These are phyloP conservation scores for Hanseniaspora pseudoguilliermondii DNA, from an alignment of 805 yeast species.

Conservation along the genomic window DNA sequence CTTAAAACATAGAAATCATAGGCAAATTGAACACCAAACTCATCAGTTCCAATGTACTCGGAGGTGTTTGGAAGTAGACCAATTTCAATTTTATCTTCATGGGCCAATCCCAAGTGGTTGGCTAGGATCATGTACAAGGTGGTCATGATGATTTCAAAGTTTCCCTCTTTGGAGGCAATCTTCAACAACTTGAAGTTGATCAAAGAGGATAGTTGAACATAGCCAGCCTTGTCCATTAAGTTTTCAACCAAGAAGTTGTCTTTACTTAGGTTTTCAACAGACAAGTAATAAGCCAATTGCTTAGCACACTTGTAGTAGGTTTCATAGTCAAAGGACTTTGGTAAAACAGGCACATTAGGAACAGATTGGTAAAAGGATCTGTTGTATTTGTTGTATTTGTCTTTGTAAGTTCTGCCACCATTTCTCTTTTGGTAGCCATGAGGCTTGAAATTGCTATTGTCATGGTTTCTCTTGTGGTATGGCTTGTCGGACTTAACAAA, in stretches of 20 bases:
- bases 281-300: conserved; percentile 85
- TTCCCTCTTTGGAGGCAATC: conserved; percentile 41
- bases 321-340: conserved; percentile 16
- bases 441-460: neutral
- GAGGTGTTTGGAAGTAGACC: conserved; percentile 3
- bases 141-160: conserved; percentile 21
- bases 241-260: conserved; percentile 48
- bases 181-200: conserved; percentile 61
- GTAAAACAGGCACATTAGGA: conserved; percentile 14
- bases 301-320: conserved; percentile 26
- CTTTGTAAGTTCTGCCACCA: conserved; percentile 5
- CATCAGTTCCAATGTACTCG: conserved; percentile 7
- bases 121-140: conserved; percentile 24
- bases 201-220: conserved; percentile 49
- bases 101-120: neutral
- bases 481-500: conserved; percentile 7
- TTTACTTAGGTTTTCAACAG: conserved; percentile 72
- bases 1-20: conserved; percentile 10
- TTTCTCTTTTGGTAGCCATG: conserved; percentile 5
- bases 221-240: conserved; percentile 47
- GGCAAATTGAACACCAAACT: conserved; percentile 6
- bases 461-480: conserved; percentile 3
- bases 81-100: conserved; percentile 8
- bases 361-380: conserved; percentile 15
- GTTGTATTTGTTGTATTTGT: conserved; percentile 13